Conservation (phyloP, 257 asterid species). For the Coffea canephora region DNA sequence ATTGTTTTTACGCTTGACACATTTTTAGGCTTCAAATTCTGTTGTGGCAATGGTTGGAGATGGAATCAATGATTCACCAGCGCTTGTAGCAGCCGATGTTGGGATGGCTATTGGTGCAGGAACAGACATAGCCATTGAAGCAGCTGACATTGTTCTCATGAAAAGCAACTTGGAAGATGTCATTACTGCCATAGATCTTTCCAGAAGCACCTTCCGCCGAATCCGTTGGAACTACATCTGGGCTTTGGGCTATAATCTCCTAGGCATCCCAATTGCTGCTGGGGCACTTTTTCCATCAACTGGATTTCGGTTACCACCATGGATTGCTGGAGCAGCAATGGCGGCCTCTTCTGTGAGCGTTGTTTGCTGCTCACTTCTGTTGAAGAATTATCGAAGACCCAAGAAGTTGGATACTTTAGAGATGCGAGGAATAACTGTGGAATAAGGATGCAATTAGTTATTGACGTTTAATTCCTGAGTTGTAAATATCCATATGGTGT, state of each 20-base stretch:
- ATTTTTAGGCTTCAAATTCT: constrained; percentile 55
- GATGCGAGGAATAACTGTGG: constrained; percentile 37
- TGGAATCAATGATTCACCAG: constrained; percentile 88
- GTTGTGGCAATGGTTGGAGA: constrained; percentile 92
- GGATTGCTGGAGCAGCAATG: constrained; percentile 97
- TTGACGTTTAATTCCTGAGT: neutral
- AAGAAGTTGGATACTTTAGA: constrained; percentile 44
- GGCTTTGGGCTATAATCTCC: constrained; percentile 79
- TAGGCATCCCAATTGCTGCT: constrained; percentile 78
- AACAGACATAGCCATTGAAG: constrained; percentile 87
- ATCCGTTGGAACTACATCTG: constrained; percentile 70
- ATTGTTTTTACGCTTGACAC: constrained; percentile 1
- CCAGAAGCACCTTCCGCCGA: constrained; percentile 61
- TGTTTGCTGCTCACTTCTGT: constrained; percentile 81
- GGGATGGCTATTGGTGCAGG: constrained; percentile 96
- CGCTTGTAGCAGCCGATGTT: constrained; percentile 79
- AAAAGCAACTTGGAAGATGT: constrained; percentile 88
- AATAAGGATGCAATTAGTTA: constrained; percentile 14
- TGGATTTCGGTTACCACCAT: constrained; percentile 78
- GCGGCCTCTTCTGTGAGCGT: constrained; percentile 92
- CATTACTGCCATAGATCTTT: constrained; percentile 77
- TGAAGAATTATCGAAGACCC: constrained; percentile 75
- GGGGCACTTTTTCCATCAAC: constrained; percentile 68
- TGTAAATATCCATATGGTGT: neutral
- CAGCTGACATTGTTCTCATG: constrained; percentile 88